Evolutionary conservation across 2,329 filamentous ascomycete species (phyloP), one percentile per base, ranked within the genome.

Genomic region (Ophiostoma montium): DNA sequence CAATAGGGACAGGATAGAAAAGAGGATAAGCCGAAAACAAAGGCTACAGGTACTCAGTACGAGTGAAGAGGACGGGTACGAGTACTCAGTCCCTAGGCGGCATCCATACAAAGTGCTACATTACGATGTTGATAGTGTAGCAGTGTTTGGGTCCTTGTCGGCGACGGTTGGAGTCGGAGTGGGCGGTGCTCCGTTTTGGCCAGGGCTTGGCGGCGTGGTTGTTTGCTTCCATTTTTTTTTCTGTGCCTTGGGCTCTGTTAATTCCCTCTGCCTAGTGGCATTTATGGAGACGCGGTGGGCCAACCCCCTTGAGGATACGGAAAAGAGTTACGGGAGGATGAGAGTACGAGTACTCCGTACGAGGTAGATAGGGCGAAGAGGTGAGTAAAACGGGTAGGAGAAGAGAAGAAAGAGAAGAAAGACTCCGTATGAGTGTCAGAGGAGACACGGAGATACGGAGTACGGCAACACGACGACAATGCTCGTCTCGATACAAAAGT

Each of bases 151-250:
- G 23, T 9, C n/a, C 16, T 6, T 15, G 31, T 13, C 30, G 19
- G 35, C 30, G 31, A 45, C 43, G 18, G 43, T 44, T 19, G 42
- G 42, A 44, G 42, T 44, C 42, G 27, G n/a, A 44, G 42, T 44
- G 42, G 42, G 30, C 32, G 42, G n/a, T 32, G 31, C 16, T 44
- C 21, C 5, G 35, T 8, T 16, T n/a, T 35, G n/a, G 13, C n/a
- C 35, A 16, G 31, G 31, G 6, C 9, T 33, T 33, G 9, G 31
- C 31, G 5, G 10, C 31, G 3, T 33, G 9, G 4, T 5, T 33
- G 5, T 33, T 15, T 11, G 31, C 5, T 5, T 33, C 11, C 30
- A 31, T 33, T 35, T 4, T n/a, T 16, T 16, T 35, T 35, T 35
- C 35, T 13, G 15, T n/a, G n/a, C 9, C 13, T 16, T 35, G 16